Evolutionary conservation across 2,329 filamentous ascomycete genomes (phyloP).

Genomic region (Calonectria ilicicola): DNA sequence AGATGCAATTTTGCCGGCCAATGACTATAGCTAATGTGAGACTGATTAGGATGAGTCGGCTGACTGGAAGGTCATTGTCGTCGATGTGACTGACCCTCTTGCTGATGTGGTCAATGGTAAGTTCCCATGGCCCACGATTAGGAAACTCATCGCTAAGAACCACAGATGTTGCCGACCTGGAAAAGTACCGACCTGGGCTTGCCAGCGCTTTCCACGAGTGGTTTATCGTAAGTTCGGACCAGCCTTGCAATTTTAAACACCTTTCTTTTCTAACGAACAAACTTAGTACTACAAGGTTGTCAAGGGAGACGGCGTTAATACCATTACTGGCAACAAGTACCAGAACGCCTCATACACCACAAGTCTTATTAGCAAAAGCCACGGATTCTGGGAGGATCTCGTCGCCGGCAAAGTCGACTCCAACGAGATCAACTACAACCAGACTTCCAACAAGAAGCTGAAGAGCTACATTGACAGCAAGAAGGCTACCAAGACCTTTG

Average conservation of each 20-base stretch:
- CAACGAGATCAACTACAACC: constrained; percentile 54
- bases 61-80: constrained; percentile 56
- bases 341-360: constrained; percentile 49
- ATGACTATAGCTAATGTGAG: background rate
- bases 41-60: constrained; percentile 45
- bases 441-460: constrained; percentile 49
- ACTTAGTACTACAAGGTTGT: constrained; percentile 56
- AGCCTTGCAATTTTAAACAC: background rate
- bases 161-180: constrained; percentile 50
- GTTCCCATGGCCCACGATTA: background rate
- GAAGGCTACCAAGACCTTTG: constrained; percentile 46
- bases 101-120: constrained; percentile 49
- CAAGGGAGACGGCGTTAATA: constrained; percentile 49
- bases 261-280: background rate
- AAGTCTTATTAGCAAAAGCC: constrained; percentile 49
- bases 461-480: constrained; percentile 49
- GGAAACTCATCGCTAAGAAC: constrained; percentile 17
- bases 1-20: background rate
- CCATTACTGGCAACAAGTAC: constrained; percentile 51
- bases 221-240: constrained; percentile 48
- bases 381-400: constrained; percentile 54
- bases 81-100: constrained; percentile 54
- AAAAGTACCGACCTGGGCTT: constrained; percentile 53
- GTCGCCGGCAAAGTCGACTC: constrained; percentile 51
- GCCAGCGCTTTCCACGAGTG: constrained; percentile 51